Evolutionary conservation across 768 basidiomycete species (phyloP).

Genomic region (Macrolepiota albuminosa): DNA sequence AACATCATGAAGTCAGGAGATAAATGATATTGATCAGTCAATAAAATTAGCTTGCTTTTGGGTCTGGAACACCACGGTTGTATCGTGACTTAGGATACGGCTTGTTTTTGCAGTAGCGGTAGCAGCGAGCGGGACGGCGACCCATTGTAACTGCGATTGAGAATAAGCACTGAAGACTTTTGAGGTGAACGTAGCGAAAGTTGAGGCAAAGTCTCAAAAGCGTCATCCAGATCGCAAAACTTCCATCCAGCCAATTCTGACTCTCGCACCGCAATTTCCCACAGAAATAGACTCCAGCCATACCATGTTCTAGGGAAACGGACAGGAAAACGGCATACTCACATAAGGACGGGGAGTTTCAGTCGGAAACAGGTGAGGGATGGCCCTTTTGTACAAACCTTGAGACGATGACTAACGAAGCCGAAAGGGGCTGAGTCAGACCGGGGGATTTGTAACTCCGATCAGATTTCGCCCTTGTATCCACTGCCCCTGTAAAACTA

Average conservation of each 20-base stretch:
- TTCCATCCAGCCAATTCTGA: constrained; percentile 10
- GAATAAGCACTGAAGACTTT: background rate
- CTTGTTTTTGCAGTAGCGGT: constrained; percentile 99
- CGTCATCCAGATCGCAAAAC: constrained; percentile 13
- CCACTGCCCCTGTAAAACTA: too few species aligned
- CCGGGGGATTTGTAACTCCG: background rate
- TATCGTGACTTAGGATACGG: constrained; percentile 94
- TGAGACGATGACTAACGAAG: constrained; percentile 14
- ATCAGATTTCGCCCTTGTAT: background rate
- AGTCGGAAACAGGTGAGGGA: background rate
- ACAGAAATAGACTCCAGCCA: background rate
- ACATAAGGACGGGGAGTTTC: constrained; percentile 8
- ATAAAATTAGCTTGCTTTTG: constrained; percentile 56
- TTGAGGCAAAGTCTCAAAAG: constrained; percentile 1
- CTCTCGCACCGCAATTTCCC: background rate
- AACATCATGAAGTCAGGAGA: background rate
- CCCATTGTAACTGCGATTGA: constrained; percentile 54
- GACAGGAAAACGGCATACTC: constrained; percentile 9
- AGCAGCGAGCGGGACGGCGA: constrained; percentile 96
- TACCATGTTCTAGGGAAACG: background rate
- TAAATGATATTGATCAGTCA: background rate
- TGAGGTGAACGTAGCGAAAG: too few species aligned
- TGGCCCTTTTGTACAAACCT: constrained; percentile 14
- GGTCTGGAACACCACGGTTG: constrained; percentile 98
- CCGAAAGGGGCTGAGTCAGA: constrained; percentile 10